Evolutionary conservation across 768 basidiomycete genomes (phyloP).

Genomic region (Amanita pallidorosea): DNA sequence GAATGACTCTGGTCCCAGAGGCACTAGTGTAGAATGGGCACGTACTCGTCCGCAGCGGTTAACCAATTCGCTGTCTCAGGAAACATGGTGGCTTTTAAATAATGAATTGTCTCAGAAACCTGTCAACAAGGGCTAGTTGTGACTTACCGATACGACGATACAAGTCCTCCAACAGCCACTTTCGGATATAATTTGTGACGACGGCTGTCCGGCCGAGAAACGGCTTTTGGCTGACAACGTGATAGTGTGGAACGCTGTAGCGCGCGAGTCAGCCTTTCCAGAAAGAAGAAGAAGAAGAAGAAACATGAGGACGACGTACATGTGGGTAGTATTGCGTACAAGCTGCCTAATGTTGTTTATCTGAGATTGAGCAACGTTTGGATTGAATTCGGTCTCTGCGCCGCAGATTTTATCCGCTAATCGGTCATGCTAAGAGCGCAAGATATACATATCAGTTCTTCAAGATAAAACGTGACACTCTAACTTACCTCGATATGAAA

Average conservation of each 20-base stretch:
- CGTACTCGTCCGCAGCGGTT: constrained; percentile 43
- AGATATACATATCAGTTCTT: background rate
- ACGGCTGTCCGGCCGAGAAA: constrained; percentile 20
- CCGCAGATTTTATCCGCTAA: constrained; percentile 39
- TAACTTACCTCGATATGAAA: constrained; percentile 35
- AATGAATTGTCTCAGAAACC: too few relatives aligned
- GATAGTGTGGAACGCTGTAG: constrained; percentile 45
- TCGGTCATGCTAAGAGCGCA: constrained; percentile 28
- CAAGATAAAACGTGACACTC: background rate
- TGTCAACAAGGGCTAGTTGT: too few relatives aligned
- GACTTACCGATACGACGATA: constrained; percentile 44
- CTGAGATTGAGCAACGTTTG: constrained; percentile 16
- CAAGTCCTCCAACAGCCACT: constrained; percentile 46
- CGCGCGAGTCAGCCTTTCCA: background rate
- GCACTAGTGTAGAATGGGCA: constrained; percentile 2
- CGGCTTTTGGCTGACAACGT: constrained; percentile 32
- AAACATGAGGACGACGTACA: constrained; percentile 28
- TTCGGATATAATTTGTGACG: constrained; percentile 31
- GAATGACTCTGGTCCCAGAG: too few relatives aligned
- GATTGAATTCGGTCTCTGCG: constrained; percentile 32
- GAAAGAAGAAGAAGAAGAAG: background rate
- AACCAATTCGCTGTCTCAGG: constrained; percentile 52
- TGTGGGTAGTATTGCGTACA: constrained; percentile 37
- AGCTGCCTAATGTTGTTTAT: constrained; percentile 30
- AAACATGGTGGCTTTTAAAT: constrained; percentile 33